phyloP scores from a whole-genome alignment of 257 asterid species.

The Ehretia macrophylla region DNA sequence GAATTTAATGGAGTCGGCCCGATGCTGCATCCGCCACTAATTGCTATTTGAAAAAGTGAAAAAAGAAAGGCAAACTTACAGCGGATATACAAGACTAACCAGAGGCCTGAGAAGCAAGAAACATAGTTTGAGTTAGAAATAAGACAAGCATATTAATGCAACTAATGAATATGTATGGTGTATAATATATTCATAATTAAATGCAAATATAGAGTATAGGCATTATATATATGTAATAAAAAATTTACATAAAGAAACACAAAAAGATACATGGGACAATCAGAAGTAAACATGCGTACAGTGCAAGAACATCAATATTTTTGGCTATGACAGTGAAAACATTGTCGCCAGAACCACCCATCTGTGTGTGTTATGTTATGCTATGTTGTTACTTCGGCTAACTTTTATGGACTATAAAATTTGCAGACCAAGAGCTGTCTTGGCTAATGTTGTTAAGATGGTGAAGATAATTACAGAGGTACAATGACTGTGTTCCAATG shows the following conservation, averaged over 20 bases:
- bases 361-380: constrained; percentile 6
- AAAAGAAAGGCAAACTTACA: constrained; percentile 43
- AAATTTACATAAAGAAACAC: too few relatives aligned
- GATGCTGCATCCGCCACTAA: too few relatives aligned
- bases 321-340: constrained; percentile 67
- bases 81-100: constrained; percentile 79
- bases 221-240: too few relatives aligned
- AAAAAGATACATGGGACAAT: not conserved
- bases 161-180: not conserved
- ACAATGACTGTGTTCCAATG: not conserved
- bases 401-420: not conserved
- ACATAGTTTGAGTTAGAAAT: not conserved
- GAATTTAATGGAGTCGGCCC: too few relatives aligned
- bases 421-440: not conserved
- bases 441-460: not conserved
- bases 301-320: constrained; percentile 84
- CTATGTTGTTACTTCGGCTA: not conserved
- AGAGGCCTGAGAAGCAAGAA: constrained; percentile 59
- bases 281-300: constrained; percentile 38
- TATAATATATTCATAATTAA: not conserved
- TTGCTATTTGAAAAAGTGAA: too few relatives aligned
- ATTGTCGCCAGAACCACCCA: constrained; percentile 75
- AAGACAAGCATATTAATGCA: not conserved
- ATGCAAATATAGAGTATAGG: not conserved
- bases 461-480: not conserved